Conservation (phyloP, 2,329 filamentous ascomycete genomes). For the Scolecobasidium constrictum region DNA sequence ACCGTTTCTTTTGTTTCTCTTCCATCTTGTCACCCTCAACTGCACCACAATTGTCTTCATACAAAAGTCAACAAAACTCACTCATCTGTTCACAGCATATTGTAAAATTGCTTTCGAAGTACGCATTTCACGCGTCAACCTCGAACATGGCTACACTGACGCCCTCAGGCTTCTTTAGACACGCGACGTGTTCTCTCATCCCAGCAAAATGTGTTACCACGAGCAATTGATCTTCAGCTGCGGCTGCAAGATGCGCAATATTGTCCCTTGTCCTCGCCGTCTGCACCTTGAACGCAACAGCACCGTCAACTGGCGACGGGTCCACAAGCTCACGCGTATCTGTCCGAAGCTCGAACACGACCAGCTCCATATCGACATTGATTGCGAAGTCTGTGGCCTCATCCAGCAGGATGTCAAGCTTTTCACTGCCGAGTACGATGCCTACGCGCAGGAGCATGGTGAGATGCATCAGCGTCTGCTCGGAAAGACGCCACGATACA, state of each 20-base stretch:
- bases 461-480: not conserved
- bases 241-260: not conserved
- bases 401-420: not conserved
- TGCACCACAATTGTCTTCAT: no score
- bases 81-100: no score
- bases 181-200: no score
- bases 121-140: no score
- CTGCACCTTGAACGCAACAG: not conserved
- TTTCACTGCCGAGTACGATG: not conserved
- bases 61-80: no score
- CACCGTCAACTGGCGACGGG: not conserved
- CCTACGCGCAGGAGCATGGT: not conserved
- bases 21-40: no score
- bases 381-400: not conserved
- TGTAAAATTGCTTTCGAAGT: no score
- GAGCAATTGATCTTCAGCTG: not conserved
- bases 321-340: not conserved
- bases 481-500: not conserved
- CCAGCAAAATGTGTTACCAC: not conserved
- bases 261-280: not conserved
- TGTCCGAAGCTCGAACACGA: not conserved
- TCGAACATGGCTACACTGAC: no score
- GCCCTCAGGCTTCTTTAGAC: no score
- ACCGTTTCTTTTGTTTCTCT: no score
- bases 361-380: constrained; percentile 1